These are phyloP conservation scores for Lentinus tigrinus DNA, from an alignment of 768 basidiomycete species.

Conservation along the genomic window DNA sequence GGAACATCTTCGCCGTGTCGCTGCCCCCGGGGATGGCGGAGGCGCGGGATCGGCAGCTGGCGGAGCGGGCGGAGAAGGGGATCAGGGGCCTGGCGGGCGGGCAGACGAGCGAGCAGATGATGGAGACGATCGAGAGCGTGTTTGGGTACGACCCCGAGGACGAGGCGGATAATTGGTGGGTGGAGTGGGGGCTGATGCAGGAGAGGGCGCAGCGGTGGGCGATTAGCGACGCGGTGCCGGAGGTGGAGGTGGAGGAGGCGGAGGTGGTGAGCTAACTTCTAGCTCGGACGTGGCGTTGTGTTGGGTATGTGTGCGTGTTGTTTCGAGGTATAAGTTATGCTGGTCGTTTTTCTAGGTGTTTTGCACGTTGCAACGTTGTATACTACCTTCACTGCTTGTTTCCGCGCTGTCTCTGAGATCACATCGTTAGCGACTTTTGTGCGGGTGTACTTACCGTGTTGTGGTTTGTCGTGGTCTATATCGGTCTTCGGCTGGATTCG, in stretches of 20 bases:
- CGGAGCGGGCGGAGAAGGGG: conserved; percentile 11
- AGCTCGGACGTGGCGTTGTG: too few relatives aligned
- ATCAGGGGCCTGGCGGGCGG: conserved; percentile 1
- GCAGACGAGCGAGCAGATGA: conserved; percentile 8
- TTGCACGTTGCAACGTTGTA: too few relatives aligned
- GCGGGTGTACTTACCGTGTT: too few relatives aligned
- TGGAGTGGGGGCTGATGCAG: conserved; percentile 27
- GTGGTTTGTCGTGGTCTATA: too few relatives aligned
- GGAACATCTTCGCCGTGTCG: conserved; percentile 20
- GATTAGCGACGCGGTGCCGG: not conserved
- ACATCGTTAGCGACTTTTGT: too few relatives aligned
- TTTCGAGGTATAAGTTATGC: not conserved
- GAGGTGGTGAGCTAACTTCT: too few relatives aligned
- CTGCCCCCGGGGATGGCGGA: conserved; percentile 24
- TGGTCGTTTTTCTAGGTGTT: too few relatives aligned
- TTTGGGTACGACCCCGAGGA: conserved; percentile 31
- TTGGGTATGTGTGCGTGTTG: too few relatives aligned
- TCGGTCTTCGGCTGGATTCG: too few relatives aligned
- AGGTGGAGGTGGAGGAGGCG: not conserved
- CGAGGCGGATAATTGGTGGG: conserved; percentile 30
- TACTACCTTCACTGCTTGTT: too few relatives aligned
- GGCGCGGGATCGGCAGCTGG: conserved; percentile 11
- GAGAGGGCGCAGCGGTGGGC: conserved; percentile 21
- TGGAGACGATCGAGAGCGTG: conserved; percentile 13
- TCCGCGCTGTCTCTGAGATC: too few relatives aligned